Conservation (phyloP, 441 rosid genomes). For the Brassica balearica region DNA sequence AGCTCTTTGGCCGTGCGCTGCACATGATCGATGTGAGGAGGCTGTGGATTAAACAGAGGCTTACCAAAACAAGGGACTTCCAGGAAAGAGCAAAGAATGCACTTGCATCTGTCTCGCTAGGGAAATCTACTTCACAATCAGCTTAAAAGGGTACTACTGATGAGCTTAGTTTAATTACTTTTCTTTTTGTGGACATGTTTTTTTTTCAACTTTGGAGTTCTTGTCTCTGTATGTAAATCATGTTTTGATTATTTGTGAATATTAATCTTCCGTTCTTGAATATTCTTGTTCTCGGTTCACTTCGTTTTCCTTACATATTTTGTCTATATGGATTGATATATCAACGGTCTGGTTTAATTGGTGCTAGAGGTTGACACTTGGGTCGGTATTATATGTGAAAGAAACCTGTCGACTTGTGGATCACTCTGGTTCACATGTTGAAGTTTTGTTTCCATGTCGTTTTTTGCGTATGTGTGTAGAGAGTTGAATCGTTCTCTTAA, state of each 20-base stretch:
- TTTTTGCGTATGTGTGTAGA: conserved; percentile 24
- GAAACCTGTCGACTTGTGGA: conserved; percentile 33
- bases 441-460: conserved; percentile 11
- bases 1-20: conserved; percentile 62
- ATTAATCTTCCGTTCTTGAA: conserved; percentile 37
- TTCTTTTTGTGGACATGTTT: conserved; percentile 30
- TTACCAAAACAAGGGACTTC: conserved; percentile 75
- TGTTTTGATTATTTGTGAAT: conserved; percentile 41
- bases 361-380: conserved; percentile 23
- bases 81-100: conserved; percentile 80
- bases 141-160: conserved; percentile 31
- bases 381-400: conserved; percentile 16
- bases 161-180: conserved; percentile 35
- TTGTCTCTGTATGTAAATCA: conserved; percentile 62
- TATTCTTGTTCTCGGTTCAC: conserved; percentile 47
- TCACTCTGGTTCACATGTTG: conserved; percentile 39
- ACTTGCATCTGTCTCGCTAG: conserved; percentile 82
- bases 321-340: not conserved
- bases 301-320: not conserved
- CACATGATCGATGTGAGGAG: conserved; percentile 85
- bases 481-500: conserved; percentile 28
- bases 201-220: conserved; percentile 1
- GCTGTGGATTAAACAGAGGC: conserved; percentile 70
- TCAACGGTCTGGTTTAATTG: conserved; percentile 8
- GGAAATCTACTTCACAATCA: conserved; percentile 66